Evolutionary conservation across 257 asterid genomes (phyloP), one percentile per base, ranked within the genome.

Genomic region (Thymus quinquecostatus): DNA sequence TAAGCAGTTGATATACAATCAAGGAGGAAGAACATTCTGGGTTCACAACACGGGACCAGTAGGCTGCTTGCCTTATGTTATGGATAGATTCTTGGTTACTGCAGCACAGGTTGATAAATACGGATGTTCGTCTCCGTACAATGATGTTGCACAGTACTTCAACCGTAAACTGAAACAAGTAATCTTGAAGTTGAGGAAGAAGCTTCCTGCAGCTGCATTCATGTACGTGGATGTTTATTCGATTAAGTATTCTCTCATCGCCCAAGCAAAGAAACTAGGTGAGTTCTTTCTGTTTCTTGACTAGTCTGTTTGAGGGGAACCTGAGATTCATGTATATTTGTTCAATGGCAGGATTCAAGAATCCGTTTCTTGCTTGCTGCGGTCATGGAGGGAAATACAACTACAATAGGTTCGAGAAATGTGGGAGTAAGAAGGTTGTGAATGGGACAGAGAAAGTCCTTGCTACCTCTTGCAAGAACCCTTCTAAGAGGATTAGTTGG

Each of bases 371-470:
- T 32, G 92, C 72, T 77, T 91, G 97, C 62, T 91, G 97, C 68
- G 96, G 97, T 1, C 86, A 79, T 79, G 97, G 95, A 29, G 96
- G 97, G 55, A 86, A 83, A 48, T 91, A 86, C 64, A 91, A 91
- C 74, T 87, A 89, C 79, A 81, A 87, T 70, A 74, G 88, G 67
- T 77, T 77, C 34, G 54, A 29, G 8, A 81, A 77, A 71, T 91
- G 95, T 77, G 96, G 97, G 61, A 76, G 81, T 70, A 84, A 80
- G 76, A 84, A 51, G 54, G 14, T 78, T 48, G 78, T 87, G 45
- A 86, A 84, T 5, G 96, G 97, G 41, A 80, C 75, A 45, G 91
- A 86, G 79, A 63, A 74, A 8, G 82, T 86, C 12, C 50, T 79
- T 3, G 91, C 88, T 0, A 75, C 74, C 36, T 83, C 97, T 33